Evolutionary conservation across 768 basidiomycete genomes (phyloP), one percentile per base, ranked within the genome.

Genomic region (Clavulina sp.): DNA sequence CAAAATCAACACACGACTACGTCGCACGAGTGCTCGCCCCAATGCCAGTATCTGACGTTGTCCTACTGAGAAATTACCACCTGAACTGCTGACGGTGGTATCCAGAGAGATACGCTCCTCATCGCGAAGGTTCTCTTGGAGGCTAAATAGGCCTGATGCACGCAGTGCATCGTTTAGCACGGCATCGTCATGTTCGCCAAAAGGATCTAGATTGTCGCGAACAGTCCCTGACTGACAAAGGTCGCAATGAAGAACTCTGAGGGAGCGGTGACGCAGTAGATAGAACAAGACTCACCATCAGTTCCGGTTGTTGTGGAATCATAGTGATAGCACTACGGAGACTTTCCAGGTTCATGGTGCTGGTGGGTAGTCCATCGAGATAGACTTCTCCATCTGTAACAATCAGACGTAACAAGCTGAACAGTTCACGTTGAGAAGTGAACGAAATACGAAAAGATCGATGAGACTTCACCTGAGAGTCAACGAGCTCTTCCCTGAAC

Each of bases 1-100:
- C 2, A 79, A 61, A 43, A 79, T 72, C 36, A 77, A 63, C 7
- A 80, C 57, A 56, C 76, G 77, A 59, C 73, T 75, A 41, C 65
- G 60, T n/a, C 77, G 63, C 2, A 78, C 70, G 52, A 78, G 71
- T 1, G 77, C 77, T 28, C 78, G 65, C 0, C 77, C 76, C 0
- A 80, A 65, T 0, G 76, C 76, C 18, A 80, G 61, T 9, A 80
- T 70, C 60, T 79, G 78, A 6, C 76, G 64, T 57, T 80, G 73
- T 3, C 77, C 76, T n/a, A 78, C 68, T 3, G 70, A 73, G n/a
- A 74, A 59, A 54, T 73, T 74, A 1, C 64, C 50, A 0, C 71
- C 72, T 2, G 69, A 72, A 21, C 65, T 65, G 2, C 71, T 62
- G 32, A 75, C 69, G 28, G 57, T 54, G 38, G 66, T 72, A 51